A percentile compares a stretch with the other conserved stretches of the same genome.
phyloP scores from a whole-genome alignment of 2,329 filamentous ascomycete species.

The Cercospora sp. region DNA sequence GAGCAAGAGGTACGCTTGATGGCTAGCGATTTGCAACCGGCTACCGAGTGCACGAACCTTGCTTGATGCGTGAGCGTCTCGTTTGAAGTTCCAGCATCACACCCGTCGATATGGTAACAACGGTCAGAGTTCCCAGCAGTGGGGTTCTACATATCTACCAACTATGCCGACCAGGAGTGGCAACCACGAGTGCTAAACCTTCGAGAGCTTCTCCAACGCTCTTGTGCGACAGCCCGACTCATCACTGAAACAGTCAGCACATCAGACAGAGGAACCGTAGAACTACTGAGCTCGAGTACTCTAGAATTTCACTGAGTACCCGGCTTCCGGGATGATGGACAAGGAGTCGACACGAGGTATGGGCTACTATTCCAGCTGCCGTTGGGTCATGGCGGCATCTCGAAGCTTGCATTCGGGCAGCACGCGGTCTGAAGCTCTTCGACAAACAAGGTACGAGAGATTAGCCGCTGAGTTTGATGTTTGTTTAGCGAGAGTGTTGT shows the following conservation, averaged over 20 bases:
- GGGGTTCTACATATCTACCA: conserved; percentile 50
- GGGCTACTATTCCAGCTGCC: too few species aligned
- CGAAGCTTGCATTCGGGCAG: background rate
- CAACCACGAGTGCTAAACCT: conserved; percentile 40
- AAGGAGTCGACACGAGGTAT: background rate
- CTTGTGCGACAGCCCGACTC: conserved; percentile 40
- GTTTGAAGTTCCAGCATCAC: background rate
- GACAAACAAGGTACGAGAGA: background rate
- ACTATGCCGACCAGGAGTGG: conserved; percentile 19
- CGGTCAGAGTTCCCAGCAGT: conserved; percentile 47
- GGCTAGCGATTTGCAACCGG: background rate
- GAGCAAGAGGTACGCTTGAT: background rate
- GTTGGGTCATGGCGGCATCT: background rate
- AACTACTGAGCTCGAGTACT: conserved; percentile 58
- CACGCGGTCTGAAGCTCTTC: background rate
- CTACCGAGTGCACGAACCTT: background rate
- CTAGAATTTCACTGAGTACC: conserved; percentile 52
- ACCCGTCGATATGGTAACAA: background rate
- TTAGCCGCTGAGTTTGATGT: background rate
- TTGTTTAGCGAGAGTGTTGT: background rate
- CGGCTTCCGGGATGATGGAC: background rate
- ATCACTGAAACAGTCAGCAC: conserved; percentile 28
- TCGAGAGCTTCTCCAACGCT: conserved; percentile 39
- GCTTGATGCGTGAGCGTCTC: background rate
- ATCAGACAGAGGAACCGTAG: conserved; percentile 44